Evolutionary conservation across 495 filamentous ascomycete species (phyloP), one percentile per base, ranked within the genome.

Genomic region (Recurvomyces mirabilis): DNA sequence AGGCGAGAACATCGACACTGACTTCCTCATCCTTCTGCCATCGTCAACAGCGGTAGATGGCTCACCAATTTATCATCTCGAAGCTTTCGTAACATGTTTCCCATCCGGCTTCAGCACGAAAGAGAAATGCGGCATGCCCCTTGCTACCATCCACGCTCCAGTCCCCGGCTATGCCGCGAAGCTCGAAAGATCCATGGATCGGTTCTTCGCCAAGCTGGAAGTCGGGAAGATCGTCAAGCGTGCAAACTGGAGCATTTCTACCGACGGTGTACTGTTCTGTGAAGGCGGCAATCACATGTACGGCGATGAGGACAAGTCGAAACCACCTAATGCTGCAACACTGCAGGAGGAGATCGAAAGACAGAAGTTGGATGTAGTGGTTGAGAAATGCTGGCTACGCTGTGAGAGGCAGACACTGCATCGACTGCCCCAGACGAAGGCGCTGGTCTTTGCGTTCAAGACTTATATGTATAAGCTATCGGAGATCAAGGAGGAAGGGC

Each of bases 381-480:
- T 76, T 0, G 66, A 74, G 14, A 49, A 82, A 63, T 71, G 73
- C 0, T 48, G 65, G 39, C 58, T 89, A 17, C 68, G 87, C 0
- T 79, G 77, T 44, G 87, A 94, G 60, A 64, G 82, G 11, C 87
- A 93, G 60, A 82, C 79, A 0, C 59, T 93, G 34, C 82, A 82
- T 62, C 73, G 87, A 5, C 60, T 91, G 20, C 81, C 83, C 0
- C 53, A 62, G 43, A 79, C 75, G 0, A 64, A 67, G 20, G 83
- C 82, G 1, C 52, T 89, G 7, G 65, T 89, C 1, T 89, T 93
- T 59, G 74, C 68, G 23, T 81, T 91, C 60, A 84, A 89, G 62
- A 91, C 82, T 9, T 91, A 87, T 61, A 57, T 78, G 28, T 87
- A 86, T 56, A 71, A 77, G 3, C 52, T 94, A 1, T 51, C 54